These are phyloP conservation scores for Vigna angularis DNA, from an alignment of 306 rosid genomes.

Conservation along the genomic window DNA sequence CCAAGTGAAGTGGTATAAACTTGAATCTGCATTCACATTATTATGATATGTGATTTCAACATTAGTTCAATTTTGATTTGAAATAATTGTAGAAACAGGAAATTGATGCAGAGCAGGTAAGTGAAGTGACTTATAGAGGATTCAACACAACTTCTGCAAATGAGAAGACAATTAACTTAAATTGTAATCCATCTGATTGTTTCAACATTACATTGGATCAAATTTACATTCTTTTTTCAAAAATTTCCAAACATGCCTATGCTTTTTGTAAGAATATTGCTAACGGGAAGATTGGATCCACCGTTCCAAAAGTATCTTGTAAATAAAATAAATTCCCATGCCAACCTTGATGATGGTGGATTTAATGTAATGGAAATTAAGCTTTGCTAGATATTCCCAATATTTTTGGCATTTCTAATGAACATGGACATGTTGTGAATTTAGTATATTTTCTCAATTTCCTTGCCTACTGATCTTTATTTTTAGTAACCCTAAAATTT, in stretches of 20 bases:
- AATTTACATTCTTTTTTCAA: conserved; percentile 2
- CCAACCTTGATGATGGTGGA: too few species aligned
- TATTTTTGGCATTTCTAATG: too few species aligned
- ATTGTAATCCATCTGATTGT: conserved; percentile 34
- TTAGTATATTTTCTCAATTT: too few species aligned
- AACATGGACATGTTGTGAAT: too few species aligned
- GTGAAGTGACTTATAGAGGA: conserved; percentile 41
- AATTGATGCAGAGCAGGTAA: conserved; percentile 22
- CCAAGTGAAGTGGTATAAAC: background rate
- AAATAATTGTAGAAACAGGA: background rate
- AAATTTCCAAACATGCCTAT: background rate
- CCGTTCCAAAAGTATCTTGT: background rate
- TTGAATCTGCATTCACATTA: background rate
- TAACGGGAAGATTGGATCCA: background rate
- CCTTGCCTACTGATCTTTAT: too few species aligned
- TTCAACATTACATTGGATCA: background rate
- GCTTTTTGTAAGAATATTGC: background rate
- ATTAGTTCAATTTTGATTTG: background rate
- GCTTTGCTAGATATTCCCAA: too few species aligned
- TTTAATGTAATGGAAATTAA: too few species aligned
- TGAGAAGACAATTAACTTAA: conserved; percentile 32
- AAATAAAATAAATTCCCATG: too few species aligned
- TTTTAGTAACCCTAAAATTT: too few species aligned
- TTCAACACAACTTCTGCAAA: conserved; percentile 36
- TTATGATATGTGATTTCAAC: background rate